phyloP scores from a whole-genome alignment of 163 green algal genomes.

The Chlamydomonas reinhardtii region DNA sequence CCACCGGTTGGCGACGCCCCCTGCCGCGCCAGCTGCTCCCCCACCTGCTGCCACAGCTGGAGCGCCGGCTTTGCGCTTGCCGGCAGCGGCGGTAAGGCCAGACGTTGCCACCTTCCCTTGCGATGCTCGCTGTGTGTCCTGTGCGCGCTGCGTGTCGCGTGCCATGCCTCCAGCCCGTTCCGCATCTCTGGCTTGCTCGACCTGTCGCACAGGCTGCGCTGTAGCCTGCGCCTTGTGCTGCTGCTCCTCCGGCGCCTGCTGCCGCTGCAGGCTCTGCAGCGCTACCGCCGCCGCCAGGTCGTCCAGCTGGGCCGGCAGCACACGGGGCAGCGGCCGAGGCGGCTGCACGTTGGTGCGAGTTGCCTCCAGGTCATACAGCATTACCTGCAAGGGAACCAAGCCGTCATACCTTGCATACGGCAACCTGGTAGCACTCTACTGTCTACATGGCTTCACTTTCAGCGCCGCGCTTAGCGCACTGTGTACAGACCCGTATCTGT shows the following conservation, averaged over 20 bases:
- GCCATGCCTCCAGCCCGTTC: neutral
- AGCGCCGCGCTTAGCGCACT: too few relatives aligned
- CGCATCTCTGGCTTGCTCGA: neutral
- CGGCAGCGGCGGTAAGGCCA: neutral
- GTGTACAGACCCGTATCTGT: too few relatives aligned
- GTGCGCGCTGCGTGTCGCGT: neutral
- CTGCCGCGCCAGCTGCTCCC: too few relatives aligned
- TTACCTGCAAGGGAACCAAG: constrained; percentile 37
- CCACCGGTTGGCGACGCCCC: too few relatives aligned
- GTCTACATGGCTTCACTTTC: too few relatives aligned
- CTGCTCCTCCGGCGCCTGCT: neutral
- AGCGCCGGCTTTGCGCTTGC: neutral
- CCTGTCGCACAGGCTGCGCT: neutral
- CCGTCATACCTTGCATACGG: too few relatives aligned
- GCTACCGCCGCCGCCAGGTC: constrained; percentile 1
- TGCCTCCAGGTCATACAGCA: constrained; percentile 63
- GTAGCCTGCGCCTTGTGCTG: too few relatives aligned
- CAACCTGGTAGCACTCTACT: too few relatives aligned
- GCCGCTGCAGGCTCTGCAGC: neutral
- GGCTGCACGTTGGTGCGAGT: neutral
- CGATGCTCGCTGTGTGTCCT: neutral
- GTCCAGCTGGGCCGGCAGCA: constrained; percentile 3
- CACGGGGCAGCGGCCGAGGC: constrained; percentile 12
- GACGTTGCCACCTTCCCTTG: too few relatives aligned
- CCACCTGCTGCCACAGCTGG: too few relatives aligned